phyloP scores from a whole-genome alignment of 2,329 filamentous ascomycete species.

The Apiospora pterosperma region DNA sequence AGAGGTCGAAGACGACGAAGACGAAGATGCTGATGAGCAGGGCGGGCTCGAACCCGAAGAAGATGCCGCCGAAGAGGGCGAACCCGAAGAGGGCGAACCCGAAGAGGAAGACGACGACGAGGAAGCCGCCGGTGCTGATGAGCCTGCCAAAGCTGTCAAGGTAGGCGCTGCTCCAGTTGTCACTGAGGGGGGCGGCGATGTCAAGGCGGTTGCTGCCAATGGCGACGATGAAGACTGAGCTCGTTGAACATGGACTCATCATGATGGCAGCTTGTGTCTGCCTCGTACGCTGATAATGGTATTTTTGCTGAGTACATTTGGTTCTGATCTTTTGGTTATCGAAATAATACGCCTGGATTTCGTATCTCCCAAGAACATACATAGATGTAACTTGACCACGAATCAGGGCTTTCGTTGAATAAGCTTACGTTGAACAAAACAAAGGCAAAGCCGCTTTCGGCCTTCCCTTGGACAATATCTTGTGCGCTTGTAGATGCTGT shows the following conservation, averaged over 20 bases:
- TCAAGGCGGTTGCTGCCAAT: not conserved
- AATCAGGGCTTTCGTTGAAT: not conserved
- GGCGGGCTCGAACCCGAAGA: conserved; percentile 19
- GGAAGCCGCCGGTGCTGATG: conserved; percentile 15
- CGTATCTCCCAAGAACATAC: not conserved
- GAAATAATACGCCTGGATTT: not conserved
- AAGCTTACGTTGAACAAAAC: not conserved
- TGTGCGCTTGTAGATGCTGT: not conserved
- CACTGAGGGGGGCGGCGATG: not conserved
- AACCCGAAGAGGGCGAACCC: conserved; percentile 18
- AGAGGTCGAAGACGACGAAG: conserved; percentile 24
- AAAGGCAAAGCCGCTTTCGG: not conserved
- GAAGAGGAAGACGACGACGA: conserved; percentile 15
- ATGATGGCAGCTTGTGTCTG: not conserved
- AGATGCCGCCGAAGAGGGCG: conserved; percentile 15
- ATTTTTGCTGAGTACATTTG: not conserved
- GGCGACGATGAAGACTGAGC: conserved; percentile 7
- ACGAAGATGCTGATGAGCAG: conserved; percentile 18
- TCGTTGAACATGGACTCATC: not conserved
- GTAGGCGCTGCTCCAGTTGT: conserved; percentile 15
- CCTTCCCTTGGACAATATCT: not conserved
- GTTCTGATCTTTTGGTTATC: not conserved
- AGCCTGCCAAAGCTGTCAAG: conserved; percentile 18
- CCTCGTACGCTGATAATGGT: not conserved
- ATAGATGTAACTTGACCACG: not conserved